These are phyloP conservation scores for Aspergillus carbonarius DNA, from an alignment of 2,329 filamentous ascomycete species.

Conservation along the genomic window DNA sequence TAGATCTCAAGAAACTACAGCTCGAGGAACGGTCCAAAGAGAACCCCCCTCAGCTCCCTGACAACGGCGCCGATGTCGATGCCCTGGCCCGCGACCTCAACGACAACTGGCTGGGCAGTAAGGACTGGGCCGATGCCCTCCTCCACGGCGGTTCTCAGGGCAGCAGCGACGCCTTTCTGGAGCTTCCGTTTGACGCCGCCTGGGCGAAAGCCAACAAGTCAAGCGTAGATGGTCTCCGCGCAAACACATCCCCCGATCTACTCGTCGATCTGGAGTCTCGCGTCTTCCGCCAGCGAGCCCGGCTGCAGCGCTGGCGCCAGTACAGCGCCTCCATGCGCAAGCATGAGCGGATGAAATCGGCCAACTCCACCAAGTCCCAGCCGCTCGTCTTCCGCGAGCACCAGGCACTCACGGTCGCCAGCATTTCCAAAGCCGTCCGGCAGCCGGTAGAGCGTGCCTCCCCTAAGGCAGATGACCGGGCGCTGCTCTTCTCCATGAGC, in stretches of 20 bases:
- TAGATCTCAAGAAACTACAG: constrained; percentile 63
- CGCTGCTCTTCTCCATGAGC: constrained; percentile 35
- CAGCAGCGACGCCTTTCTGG: constrained; percentile 63
- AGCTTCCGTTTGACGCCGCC: constrained; percentile 66
- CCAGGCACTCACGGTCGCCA: constrained; percentile 39
- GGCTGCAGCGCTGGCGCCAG: constrained; percentile 71
- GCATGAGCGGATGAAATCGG: constrained; percentile 11
- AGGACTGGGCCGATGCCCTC: constrained; percentile 70
- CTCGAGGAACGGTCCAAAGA: constrained; percentile 43
- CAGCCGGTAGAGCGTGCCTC: constrained; percentile 25
- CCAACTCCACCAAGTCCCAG: constrained; percentile 13
- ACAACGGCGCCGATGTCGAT: constrained; percentile 44
- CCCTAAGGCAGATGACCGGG: constrained; percentile 30
- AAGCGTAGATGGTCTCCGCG: constrained; percentile 43
- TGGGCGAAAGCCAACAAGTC: constrained; percentile 68
- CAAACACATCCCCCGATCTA: constrained; percentile 31
- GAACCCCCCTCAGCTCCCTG: constrained; percentile 20
- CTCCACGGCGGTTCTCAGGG: constrained; percentile 63
- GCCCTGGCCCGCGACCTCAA: constrained; percentile 52
- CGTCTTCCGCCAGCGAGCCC: constrained; percentile 64
- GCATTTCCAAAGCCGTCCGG: constrained; percentile 35
- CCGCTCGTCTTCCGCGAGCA: constrained; percentile 37
- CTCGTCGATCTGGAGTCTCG: constrained; percentile 70
- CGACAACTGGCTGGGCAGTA: constrained; percentile 74
- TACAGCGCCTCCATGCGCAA: constrained; percentile 52